Base-by-base conservation (phyloP, 805 yeast species). In the Torulaspora microellipsoides region DNA sequence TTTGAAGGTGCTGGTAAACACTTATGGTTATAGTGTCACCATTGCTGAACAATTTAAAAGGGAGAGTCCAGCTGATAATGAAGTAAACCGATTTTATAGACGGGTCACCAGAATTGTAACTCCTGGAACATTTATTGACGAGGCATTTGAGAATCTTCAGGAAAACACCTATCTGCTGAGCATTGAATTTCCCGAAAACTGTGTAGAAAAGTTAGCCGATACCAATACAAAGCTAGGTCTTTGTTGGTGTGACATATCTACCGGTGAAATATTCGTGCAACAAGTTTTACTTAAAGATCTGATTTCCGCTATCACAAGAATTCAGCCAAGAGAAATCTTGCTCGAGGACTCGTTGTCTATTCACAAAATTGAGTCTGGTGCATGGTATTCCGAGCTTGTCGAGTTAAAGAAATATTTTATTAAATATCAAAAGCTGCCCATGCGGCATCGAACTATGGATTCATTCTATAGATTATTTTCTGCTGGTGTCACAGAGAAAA, bases 81-180 rank as follows among this genome's bases (percentile, higher is more conserved):
- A 68, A 34, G 55, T 53, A 4, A 68, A 66, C 27, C 62, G 59
- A 31, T 74, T 83, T 15, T 77, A 75, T 33, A 70, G 99, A 36
- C 81, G 85, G 28, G 79, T 93, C 0, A 75, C 87, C 6, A 69
- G 97, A 33, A 78, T 91, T 7, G 78, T 93, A 1, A 83, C 97
- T 0, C 96, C 97, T 0, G 99, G 99, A 0, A 91, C 98, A 0
- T 73, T 91, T 28, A 76, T 91, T 9, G 96, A 87, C 56, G 97
- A 91, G 54, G 80, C 84, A 0, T 81, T 91, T 48, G 68, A 91
- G 56, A 85, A 88, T 59, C 78, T 78, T 45, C 78, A 77, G 46
- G 74, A 77, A 37, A 85, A 85, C 53, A 87, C 89, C 56, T 88
- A 72, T 58, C 66, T 91, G 29, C 68, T 83, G 17, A 76, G 86